Percentiles rank a stretch among this genome's conserved stretches.
Conservation (phyloP, 371 early-diverging fungal species). For the Fennellomyces sp. region DNA sequence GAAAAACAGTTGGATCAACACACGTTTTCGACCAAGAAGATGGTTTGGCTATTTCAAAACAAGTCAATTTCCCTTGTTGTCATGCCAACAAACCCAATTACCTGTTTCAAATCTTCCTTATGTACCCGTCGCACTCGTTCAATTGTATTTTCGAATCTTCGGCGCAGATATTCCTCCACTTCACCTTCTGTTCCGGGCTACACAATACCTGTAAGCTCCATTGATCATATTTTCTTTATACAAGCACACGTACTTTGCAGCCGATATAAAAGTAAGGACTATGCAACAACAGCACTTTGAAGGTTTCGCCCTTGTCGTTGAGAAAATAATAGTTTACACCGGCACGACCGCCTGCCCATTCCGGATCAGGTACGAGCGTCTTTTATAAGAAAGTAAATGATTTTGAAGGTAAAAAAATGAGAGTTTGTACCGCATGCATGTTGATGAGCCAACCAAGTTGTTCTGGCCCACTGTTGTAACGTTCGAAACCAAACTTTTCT, state of each 20-base stretch:
- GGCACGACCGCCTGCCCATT: slow-evolving; percentile 72
- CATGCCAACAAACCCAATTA: slow-evolving; percentile 18
- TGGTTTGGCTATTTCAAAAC: slow-evolving; percentile 78
- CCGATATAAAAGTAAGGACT: slow-evolving; percentile 91
- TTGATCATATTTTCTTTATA: not conserved
- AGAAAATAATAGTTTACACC: slow-evolving; percentile 94
- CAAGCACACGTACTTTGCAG: slow-evolving; percentile 61
- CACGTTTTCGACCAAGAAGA: slow-evolving; percentile 75
- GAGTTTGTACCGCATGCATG: slow-evolving; percentile 79
- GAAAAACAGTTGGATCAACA: slow-evolving; percentile 81
- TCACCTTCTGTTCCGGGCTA: slow-evolving; percentile 78
- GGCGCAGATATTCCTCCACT: slow-evolving; percentile 86
- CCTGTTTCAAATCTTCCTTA: slow-evolving; percentile 90
- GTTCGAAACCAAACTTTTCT: slow-evolving; percentile 78
- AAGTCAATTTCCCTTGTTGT: not conserved
- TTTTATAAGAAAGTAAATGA: slow-evolving; percentile 14
- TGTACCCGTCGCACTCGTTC: slow-evolving; percentile 65
- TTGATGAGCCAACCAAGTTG: slow-evolving; percentile 95
- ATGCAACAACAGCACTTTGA: slow-evolving; percentile 85
- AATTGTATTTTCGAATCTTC: slow-evolving; percentile 71
- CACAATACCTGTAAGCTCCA: not conserved
- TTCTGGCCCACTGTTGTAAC: slow-evolving; percentile 79
- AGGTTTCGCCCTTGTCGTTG: slow-evolving; percentile 86
- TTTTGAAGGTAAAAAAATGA: not conserved
- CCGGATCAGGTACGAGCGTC: slow-evolving; percentile 63